phyloP scores from a whole-genome alignment of 2,329 filamentous ascomycete species.

The Penicillium verrucosum region DNA sequence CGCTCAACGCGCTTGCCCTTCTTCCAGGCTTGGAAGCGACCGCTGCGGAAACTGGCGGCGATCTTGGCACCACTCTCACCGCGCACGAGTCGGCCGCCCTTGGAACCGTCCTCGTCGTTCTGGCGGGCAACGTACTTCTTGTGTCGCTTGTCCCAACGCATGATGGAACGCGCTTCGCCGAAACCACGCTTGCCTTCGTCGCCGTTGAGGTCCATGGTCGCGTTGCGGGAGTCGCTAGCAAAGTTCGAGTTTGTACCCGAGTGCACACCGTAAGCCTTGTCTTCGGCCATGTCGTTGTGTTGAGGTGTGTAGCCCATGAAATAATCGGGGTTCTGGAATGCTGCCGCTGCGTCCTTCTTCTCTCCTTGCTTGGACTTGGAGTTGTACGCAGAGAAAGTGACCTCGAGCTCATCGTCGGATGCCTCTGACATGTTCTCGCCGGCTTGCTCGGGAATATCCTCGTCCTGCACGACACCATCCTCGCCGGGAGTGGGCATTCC shows the following conservation, averaged over 20 bases:
- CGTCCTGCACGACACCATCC: constrained; percentile 36
- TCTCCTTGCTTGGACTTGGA: constrained; percentile 43
- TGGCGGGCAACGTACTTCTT: constrained; percentile 89
- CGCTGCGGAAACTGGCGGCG: constrained; percentile 86
- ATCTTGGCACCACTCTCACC: constrained; percentile 96
- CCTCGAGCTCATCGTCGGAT: constrained; percentile 61
- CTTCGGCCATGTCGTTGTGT: constrained; percentile 75
- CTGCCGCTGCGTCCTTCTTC: constrained; percentile 52
- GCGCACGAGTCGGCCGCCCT: constrained; percentile 70
- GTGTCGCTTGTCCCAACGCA: constrained; percentile 96
- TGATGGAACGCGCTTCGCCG: constrained; percentile 68
- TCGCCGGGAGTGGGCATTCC: constrained; percentile 30
- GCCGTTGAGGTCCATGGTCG: constrained; percentile 87
- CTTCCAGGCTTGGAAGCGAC: constrained; percentile 90
- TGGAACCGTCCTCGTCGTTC: constrained; percentile 92
- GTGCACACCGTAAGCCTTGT: constrained; percentile 90
- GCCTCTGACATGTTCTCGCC: constrained; percentile 58
- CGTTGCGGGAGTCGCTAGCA: constrained; percentile 78
- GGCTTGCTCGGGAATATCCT: constrained; percentile 35
- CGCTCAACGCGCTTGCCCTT: constrained; percentile 76
- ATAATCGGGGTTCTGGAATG: constrained; percentile 79
- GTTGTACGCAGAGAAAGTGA: constrained; percentile 64
- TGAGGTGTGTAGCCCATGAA: constrained; percentile 97
- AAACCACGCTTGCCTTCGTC: constrained; percentile 79
- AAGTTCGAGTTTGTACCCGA: constrained; percentile 76